Percentiles rank a stretch among this genome's conserved stretches.
Conservation (phyloP, 2,329 filamentous ascomycete genomes). For the Dendrostoma leiphaemia region DNA sequence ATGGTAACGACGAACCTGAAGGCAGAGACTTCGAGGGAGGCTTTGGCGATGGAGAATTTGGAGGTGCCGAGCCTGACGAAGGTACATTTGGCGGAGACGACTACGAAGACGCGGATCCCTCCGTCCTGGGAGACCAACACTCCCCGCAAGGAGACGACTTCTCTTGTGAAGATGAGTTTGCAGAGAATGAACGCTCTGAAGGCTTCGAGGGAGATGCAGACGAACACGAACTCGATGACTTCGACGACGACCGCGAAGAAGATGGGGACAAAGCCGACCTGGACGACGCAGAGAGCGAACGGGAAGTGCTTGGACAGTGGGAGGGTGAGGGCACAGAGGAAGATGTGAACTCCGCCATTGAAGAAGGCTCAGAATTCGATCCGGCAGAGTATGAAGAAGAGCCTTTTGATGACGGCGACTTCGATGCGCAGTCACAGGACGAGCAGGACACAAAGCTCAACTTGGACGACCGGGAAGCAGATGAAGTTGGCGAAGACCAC, state of each 20-base stretch:
- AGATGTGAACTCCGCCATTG: background rate
- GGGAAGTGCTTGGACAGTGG: background rate
- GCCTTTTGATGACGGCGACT: background rate
- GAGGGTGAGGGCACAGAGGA: background rate
- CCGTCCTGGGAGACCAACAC: background rate
- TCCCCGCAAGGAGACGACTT: background rate
- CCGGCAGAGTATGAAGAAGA: background rate
- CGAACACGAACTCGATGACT: background rate
- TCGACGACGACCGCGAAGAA: background rate
- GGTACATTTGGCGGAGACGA: too few relatives aligned
- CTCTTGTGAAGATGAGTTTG: background rate
- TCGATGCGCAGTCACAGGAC: background rate
- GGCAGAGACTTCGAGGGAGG: too few relatives aligned
- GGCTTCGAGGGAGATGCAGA: background rate
- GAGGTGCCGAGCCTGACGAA: too few relatives aligned
- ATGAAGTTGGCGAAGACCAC: background rate
- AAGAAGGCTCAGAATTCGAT: background rate
- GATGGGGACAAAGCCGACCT: background rate
- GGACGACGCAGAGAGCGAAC: background rate
- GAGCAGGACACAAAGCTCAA: background rate
- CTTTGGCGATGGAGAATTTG: background rate
- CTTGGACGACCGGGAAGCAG: background rate
- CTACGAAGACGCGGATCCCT: background rate
- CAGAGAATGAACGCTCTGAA: background rate
- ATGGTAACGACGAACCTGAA: too few relatives aligned